A percentile compares a stretch with the other conserved stretches of the same genome.
Evolutionary conservation across 768 basidiomycete species (phyloP).

Genomic region (Suillus ampliporus): DNA sequence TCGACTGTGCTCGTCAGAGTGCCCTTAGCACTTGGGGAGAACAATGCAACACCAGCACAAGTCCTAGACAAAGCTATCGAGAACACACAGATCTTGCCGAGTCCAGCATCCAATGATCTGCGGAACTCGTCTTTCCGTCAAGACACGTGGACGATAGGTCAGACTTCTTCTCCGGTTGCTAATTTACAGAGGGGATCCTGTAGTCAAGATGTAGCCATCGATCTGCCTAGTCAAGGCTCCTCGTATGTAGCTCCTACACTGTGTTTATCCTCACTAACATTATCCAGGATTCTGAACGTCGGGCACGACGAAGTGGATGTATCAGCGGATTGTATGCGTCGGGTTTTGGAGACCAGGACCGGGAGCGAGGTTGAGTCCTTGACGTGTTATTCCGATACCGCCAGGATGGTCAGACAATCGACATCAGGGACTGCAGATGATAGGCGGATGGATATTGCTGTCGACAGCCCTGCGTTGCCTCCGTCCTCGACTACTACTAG

Average conservation of each 20-base stretch:
- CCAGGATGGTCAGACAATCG: not conserved
- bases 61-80: not conserved
- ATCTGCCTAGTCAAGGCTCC: not conserved
- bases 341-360: not conserved
- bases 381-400: not conserved
- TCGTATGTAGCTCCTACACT: not conserved
- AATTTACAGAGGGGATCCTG: not conserved
- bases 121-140: not conserved
- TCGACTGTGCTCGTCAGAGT: not conserved
- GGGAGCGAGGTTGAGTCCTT: not conserved
- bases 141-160: not conserved
- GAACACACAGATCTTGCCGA: not conserved
- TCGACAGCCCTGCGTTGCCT: not conserved
- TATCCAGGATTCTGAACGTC: not conserved
- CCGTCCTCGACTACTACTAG: not conserved
- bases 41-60: not conserved
- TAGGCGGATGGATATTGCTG: not conserved
- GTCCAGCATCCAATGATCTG: not conserved
- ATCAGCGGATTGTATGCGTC: not conserved
- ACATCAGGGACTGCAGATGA: not conserved
- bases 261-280: not conserved
- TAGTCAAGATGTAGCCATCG: not conserved
- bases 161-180: not conserved
- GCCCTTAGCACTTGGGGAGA: not conserved
- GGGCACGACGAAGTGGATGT: not conserved